Evolutionary conservation across 306 rosid genomes (phyloP), one percentile per base, ranked within the genome.

Genomic region (Clitoria ternatea): DNA sequence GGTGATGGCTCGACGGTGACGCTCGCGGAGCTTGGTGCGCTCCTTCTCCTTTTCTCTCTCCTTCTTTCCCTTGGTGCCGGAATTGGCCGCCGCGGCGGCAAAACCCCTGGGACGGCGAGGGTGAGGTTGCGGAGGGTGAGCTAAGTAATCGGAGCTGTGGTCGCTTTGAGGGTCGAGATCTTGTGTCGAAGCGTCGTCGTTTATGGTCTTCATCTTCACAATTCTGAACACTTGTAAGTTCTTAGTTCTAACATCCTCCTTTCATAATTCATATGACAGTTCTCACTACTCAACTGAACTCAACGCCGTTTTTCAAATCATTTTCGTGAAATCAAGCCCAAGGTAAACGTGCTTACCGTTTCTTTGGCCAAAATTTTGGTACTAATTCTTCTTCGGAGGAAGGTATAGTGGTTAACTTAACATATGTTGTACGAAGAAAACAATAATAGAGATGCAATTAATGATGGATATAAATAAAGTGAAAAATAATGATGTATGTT

Each of bases 41-140:
- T 94, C 97, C 83, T 94, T 94, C 79, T 91, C 99, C 55, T 83
- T 94, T 67, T 94, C 98, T 47, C 98, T 81, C 84, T 94, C 99
- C 42, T 92, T 85, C 83, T 88, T 84, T 0, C 89, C 97, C 70
- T 82, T 94, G 6, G 73, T 90, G 18, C 77, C n/a, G 33, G 80
- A 63, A 70, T 69, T 82, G 10, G 88, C 85, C 4, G 91, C 87
- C 1, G 96, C 63, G 43, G 90, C 96, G 0, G 96, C 97, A 49
- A 94, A 94, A 26, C 98, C 98, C 22, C 98, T 92, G 4, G 93
- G 98, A 0, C 97, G 92, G 69, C 98, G 98, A 4, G 92, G 69
- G 33, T 66, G 90, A 4, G 88, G 30, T 13, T 80, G 68, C 7
- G 76, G 24, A 11, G 81, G 47, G 24, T 37, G 66, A 18, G 72